Evolutionary conservation across 148 eudicot genomes (phyloP).

Genomic region (Diospyros kaki): DNA sequence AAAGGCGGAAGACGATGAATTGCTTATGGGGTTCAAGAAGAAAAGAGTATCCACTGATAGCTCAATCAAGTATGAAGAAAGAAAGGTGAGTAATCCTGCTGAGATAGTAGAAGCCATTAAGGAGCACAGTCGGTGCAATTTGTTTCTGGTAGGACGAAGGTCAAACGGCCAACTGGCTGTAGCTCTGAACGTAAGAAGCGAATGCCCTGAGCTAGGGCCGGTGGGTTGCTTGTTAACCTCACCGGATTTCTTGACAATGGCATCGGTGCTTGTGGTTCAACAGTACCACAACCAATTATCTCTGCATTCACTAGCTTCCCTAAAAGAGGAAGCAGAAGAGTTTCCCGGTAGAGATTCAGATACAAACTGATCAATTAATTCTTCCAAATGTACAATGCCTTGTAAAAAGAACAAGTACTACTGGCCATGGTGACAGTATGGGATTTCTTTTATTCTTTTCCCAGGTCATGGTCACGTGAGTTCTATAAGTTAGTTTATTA

Average conservation of each 20-base stretch:
- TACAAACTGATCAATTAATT: slow-evolving; percentile 7
- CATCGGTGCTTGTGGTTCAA: slow-evolving; percentile 71
- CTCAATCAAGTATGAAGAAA: slow-evolving; percentile 51
- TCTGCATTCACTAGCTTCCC: slow-evolving; percentile 20
- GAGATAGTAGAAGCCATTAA: slow-evolving; percentile 29
- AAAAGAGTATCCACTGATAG: slow-evolving; percentile 22
- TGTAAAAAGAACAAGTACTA: too few species aligned
- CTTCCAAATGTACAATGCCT: background rate
- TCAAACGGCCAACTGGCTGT: slow-evolving; percentile 50
- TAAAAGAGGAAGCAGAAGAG: slow-evolving; percentile 16
- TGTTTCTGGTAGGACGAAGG: slow-evolving; percentile 63
- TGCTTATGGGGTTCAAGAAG: slow-evolving; percentile 24
- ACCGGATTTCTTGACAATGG: slow-evolving; percentile 37
- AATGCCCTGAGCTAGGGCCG: slow-evolving; percentile 65
- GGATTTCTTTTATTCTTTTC: too few species aligned
- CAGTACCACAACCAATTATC: slow-evolving; percentile 36
- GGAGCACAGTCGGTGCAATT: slow-evolving; percentile 35
- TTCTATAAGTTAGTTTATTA: too few species aligned
- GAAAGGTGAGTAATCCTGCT: slow-evolving; percentile 25
- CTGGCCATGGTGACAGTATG: too few species aligned
- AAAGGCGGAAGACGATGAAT: slow-evolving; percentile 32
- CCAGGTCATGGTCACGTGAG: too few species aligned
- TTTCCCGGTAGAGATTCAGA: slow-evolving; percentile 17
- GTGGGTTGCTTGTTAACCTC: slow-evolving; percentile 48
- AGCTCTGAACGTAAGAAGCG: slow-evolving; percentile 26